Percentiles rank a stretch among this genome's conserved stretches.
Evolutionary conservation across 441 rosid species (phyloP).

Genomic region (Sinapis alba): DNA sequence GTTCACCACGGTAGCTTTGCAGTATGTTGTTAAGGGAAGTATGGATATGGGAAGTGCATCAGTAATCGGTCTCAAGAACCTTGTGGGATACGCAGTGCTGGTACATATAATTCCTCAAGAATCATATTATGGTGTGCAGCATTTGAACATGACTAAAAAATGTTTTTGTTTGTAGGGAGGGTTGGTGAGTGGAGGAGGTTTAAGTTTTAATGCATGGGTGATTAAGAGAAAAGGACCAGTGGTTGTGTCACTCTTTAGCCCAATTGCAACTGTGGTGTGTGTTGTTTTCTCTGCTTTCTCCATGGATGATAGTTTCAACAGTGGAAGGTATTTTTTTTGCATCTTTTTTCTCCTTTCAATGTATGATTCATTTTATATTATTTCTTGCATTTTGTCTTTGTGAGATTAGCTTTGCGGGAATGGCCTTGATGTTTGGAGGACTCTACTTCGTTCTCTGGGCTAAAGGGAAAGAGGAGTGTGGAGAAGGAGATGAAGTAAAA

Average conservation of each 20-base stretch:
- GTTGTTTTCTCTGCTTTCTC: slow-evolving; percentile 66
- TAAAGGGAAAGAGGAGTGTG: slow-evolving; percentile 70
- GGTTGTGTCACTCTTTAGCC: slow-evolving; percentile 79
- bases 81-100: slow-evolving; percentile 57
- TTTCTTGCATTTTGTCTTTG: background rate
- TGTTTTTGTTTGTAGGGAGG: slow-evolving; percentile 55
- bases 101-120: slow-evolving; percentile 39
- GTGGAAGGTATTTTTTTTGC: slow-evolving; percentile 64
- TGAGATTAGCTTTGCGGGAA: slow-evolving; percentile 50
- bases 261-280: slow-evolving; percentile 74
- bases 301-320: slow-evolving; percentile 56
- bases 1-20: slow-evolving; percentile 47
- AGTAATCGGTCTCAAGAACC: slow-evolving; percentile 38
- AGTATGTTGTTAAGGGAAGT: slow-evolving; percentile 47
- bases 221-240: slow-evolving; percentile 90
- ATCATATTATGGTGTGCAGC: background rate
- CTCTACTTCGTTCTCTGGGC: slow-evolving; percentile 91
- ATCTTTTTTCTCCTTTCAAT: slow-evolving; percentile 1
- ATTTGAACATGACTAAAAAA: background rate
- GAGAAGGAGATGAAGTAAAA: slow-evolving; percentile 34
- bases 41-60: slow-evolving; percentile 46
- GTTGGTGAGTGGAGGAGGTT: slow-evolving; percentile 51
- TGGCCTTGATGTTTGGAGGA: slow-evolving; percentile 79
- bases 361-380: background rate
- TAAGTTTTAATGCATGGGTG: slow-evolving; percentile 93